phyloP scores from a whole-genome alignment of 1,139 yeast genomes.

The Suhomyces atakaporum region DNA sequence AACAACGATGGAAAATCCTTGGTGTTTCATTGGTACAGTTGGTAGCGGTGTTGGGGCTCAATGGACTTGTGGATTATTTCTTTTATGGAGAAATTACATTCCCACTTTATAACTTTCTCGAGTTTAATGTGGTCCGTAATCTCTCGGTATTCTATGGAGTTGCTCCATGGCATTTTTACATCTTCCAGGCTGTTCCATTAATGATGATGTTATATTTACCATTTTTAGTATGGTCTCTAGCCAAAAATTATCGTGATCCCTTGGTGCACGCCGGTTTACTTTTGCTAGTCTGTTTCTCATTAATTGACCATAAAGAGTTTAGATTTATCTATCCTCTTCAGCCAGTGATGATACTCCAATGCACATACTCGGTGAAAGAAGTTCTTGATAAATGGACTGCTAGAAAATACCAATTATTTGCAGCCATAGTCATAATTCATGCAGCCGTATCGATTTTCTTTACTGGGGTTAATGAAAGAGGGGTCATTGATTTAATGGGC shows the following conservation, averaged over 20 bases:
- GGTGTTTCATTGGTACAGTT: conserved; percentile 18
- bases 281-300: conserved; percentile 59
- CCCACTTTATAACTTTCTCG: conserved; percentile 69
- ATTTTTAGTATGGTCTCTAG: conserved; percentile 31
- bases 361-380: conserved; percentile 19
- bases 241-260: conserved; percentile 14
- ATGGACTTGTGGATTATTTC: conserved; percentile 51
- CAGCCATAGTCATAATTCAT: conserved; percentile 37
- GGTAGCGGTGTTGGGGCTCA: conserved; percentile 31
- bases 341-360: conserved; percentile 54
- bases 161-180: conserved; percentile 83
- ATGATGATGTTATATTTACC: conserved; percentile 70
- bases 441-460: conserved; percentile 52
- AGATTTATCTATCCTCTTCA: conserved; percentile 86
- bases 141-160: conserved; percentile 83
- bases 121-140: conserved; percentile 73
- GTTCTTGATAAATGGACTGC: conserved; percentile 4
- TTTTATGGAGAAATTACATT: conserved; percentile 62
- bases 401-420: conserved; percentile 2
- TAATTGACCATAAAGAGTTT: conserved; percentile 82
- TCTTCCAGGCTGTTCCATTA: conserved; percentile 80
- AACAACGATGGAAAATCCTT: conserved; percentile 14
- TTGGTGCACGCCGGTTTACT: conserved; percentile 32
- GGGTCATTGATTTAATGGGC: conserved; percentile 70
- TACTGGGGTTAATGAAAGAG: conserved; percentile 74